phyloP scores from a whole-genome alignment of 345 rosid species.

The Corchorus capsularis region DNA sequence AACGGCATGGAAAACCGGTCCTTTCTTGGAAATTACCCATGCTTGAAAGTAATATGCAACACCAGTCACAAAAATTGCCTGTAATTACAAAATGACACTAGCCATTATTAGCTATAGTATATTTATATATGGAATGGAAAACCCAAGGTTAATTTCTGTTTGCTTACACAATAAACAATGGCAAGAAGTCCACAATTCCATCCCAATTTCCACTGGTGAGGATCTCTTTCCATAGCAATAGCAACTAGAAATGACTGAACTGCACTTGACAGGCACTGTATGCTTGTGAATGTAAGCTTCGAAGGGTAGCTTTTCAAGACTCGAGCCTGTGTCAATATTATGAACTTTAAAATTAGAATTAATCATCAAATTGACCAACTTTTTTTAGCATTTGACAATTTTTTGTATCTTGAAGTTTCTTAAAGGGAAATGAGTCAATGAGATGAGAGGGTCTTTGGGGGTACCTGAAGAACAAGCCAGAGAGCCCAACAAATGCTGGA shows the following conservation, averaged over 20 bases:
- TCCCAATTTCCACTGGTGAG: slow-evolving; percentile 30
- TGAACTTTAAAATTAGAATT: too few relatives aligned
- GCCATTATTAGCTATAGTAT: too few relatives aligned
- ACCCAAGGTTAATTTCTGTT: too few relatives aligned
- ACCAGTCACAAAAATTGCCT: slow-evolving; percentile 30
- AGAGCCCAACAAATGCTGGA: slow-evolving; percentile 23
- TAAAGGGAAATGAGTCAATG: too few relatives aligned
- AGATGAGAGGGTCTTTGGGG: too few relatives aligned
- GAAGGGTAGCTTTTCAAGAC: slow-evolving; percentile 28
- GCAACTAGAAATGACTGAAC: slow-evolving; percentile 29
- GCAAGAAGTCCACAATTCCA: slow-evolving; percentile 26
- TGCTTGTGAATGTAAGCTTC: slow-evolving; percentile 26
- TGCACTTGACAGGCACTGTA: slow-evolving; percentile 30
- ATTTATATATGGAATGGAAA: too few relatives aligned
- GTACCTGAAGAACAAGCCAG: slow-evolving; percentile 32
- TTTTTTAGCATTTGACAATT: too few relatives aligned
- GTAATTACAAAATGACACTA: too few relatives aligned
- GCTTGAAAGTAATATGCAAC: slow-evolving; percentile 24
- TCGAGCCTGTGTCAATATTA: slow-evolving; percentile 19
- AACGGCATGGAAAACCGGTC: slow-evolving; percentile 30
- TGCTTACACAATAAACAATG: slow-evolving; percentile 31
- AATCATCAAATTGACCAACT: too few relatives aligned
- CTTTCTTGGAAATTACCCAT: slow-evolving; percentile 29
- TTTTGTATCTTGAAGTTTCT: too few relatives aligned
- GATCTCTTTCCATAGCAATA: slow-evolving; percentile 29